phyloP scores from a whole-genome alignment of 768 basidiomycete species.

The Leccinum boreale region DNA sequence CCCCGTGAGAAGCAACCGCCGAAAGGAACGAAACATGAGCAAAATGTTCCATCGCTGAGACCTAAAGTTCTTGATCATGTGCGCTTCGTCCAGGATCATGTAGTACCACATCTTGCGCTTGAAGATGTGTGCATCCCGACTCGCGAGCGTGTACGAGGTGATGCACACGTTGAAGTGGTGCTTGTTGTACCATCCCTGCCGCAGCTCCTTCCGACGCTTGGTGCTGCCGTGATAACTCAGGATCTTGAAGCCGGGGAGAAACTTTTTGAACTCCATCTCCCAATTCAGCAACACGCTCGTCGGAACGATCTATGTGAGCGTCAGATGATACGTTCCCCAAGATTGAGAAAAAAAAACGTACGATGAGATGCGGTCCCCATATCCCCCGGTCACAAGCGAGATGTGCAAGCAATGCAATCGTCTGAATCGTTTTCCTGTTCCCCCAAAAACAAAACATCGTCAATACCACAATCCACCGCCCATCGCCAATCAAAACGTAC shows the following conservation, averaged over 20 bases:
- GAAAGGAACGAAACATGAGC: slow-evolving; percentile 82
- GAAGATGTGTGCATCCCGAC: slow-evolving; percentile 86
- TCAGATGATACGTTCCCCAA: background rate
- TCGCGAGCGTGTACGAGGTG: slow-evolving; percentile 91
- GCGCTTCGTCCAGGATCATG: slow-evolving; percentile 94
- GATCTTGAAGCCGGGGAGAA: slow-evolving; percentile 83
- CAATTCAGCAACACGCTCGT: slow-evolving; percentile 94
- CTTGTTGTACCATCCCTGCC: slow-evolving; percentile 88
- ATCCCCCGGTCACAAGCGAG: slow-evolving; percentile 88
- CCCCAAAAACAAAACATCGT: background rate
- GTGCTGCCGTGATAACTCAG: slow-evolving; percentile 88
- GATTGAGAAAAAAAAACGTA: slow-evolving; percentile 26
- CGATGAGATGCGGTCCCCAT: slow-evolving; percentile 90
- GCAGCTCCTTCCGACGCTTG: slow-evolving; percentile 85
- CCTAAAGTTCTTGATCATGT: slow-evolving; percentile 97
- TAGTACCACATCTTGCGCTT: slow-evolving; percentile 94
- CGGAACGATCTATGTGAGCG: slow-evolving; percentile 64
- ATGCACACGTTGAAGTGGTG: slow-evolving; percentile 92
- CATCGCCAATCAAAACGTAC: slow-evolving; percentile 43
- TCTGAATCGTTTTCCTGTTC: slow-evolving; percentile 90
- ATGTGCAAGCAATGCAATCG: slow-evolving; percentile 90
- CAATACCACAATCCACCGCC: background rate
- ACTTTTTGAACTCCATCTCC: slow-evolving; percentile 97
- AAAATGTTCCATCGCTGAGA: slow-evolving; percentile 92
- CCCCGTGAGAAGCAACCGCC: slow-evolving; percentile 88